A percentile compares a stretch with the other conserved stretches of the same genome.
Conservation (phyloP, 2,329 filamentous ascomycete species). For the Shiraia bambusicola region DNA sequence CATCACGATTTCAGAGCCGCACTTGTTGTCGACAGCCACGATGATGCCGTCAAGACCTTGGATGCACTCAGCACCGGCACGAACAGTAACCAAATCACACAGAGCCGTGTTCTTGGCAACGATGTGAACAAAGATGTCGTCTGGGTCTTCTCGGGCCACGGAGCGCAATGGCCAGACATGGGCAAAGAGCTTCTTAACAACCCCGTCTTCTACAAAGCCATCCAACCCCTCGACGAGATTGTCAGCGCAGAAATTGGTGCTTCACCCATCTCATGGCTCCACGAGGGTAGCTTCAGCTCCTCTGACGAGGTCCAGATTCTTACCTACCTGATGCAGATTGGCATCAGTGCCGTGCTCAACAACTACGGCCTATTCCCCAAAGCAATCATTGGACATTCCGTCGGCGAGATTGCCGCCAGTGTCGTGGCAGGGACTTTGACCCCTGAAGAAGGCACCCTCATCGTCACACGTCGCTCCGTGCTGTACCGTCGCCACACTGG, state of each 20-base stretch:
- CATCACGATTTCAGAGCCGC: constrained; percentile 6
- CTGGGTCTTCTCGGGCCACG: constrained; percentile 37
- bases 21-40: constrained; percentile 6
- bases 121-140: constrained; percentile 8
- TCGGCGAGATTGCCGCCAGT: constrained; percentile 38
- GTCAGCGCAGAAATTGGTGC: constrained; percentile 14
- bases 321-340: constrained; percentile 40
- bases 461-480: constrained; percentile 35
- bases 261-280: constrained; percentile 14
- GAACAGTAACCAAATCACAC: neutral
- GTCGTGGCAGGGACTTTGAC: constrained; percentile 40
- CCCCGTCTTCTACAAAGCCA: constrained; percentile 6
- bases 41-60: constrained; percentile 6
- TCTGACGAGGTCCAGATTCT: constrained; percentile 36
- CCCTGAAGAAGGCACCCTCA: constrained; percentile 36
- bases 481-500: constrained; percentile 34
- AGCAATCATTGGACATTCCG: constrained; percentile 27
- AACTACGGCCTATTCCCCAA: constrained; percentile 14
- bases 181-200: constrained; percentile 19
- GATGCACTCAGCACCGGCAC: constrained; percentile 2
- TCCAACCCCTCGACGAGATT: constrained; percentile 8
- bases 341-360: constrained; percentile 19
- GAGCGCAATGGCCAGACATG: constrained; percentile 33
- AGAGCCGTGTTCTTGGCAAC: constrained; percentile 3
- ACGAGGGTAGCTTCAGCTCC: constrained; percentile 18